These are phyloP conservation scores for Casaregolazyma suthepensis DNA, from an alignment of 1,139 yeast species.

Conservation along the genomic window DNA sequence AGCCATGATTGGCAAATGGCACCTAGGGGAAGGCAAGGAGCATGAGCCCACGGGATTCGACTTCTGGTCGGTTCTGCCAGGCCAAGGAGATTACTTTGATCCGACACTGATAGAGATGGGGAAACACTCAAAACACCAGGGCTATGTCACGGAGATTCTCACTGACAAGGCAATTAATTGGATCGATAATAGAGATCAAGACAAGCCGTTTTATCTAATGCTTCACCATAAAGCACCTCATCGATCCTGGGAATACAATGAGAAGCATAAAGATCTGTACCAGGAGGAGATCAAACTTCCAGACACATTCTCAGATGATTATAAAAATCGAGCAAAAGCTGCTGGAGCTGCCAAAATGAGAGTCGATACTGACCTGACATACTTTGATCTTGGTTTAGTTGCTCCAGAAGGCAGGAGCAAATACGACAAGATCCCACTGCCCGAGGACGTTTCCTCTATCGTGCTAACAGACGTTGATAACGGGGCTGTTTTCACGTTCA, in stretches of 20 bases:
- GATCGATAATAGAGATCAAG: slow-evolving; percentile 38
- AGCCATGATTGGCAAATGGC: slow-evolving; percentile 54
- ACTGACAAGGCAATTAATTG: slow-evolving; percentile 29
- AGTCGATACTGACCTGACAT: slow-evolving; percentile 21
- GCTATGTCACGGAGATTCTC: slow-evolving; percentile 11
- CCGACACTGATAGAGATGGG: slow-evolving; percentile 11
- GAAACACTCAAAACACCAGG: slow-evolving; percentile 32
- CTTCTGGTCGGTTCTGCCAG: slow-evolving; percentile 49
- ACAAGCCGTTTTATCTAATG: slow-evolving; percentile 41
- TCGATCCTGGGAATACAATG: slow-evolving; percentile 42
- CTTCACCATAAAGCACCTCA: slow-evolving; percentile 14
- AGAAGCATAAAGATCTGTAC: slow-evolving; percentile 38
- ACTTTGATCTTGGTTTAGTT: slow-evolving; percentile 30
- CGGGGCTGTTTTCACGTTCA: slow-evolving; percentile 22
- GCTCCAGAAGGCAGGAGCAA: slow-evolving; percentile 10
- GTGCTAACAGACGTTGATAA: slow-evolving; percentile 39
- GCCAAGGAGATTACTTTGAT: slow-evolving; percentile 42
- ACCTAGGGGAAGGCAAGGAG: slow-evolving; percentile 44
- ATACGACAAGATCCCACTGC: slow-evolving; percentile 8
- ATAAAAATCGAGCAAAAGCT: slow-evolving; percentile 30
- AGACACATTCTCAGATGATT: slow-evolving; percentile 33
- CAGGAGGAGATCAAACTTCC: slow-evolving; percentile 33
- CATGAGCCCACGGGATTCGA: slow-evolving; percentile 49
- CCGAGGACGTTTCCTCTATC: slow-evolving; percentile 5
- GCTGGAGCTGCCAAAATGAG: slow-evolving; percentile 29